Evolutionary conservation across 1,284 basidiomycete species (phyloP).

Genomic region (Naganishia albida): DNA sequence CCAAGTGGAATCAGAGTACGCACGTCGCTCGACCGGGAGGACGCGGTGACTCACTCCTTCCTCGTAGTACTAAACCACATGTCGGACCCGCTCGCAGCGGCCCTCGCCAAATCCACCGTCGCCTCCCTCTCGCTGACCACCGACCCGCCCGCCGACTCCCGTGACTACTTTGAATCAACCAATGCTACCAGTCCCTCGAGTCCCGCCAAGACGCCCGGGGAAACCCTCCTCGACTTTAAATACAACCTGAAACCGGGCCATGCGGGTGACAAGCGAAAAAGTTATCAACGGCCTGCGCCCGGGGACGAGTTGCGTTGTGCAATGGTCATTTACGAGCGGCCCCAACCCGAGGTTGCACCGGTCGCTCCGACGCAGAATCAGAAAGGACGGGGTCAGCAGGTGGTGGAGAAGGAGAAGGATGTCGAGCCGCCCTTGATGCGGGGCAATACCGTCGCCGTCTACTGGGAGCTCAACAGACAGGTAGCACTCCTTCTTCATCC

Average conservation of each 20-base stretch:
- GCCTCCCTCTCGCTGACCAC: slow-evolving; percentile 36
- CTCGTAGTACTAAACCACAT: slow-evolving; percentile 47
- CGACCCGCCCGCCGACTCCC: neutral
- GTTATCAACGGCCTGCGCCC: slow-evolving; percentile 18
- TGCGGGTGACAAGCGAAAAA: neutral
- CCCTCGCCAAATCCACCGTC: slow-evolving; percentile 51
- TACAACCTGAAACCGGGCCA: slow-evolving; percentile 18
- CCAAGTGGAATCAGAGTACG: slow-evolving; percentile 49
- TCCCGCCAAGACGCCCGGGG: slow-evolving; percentile 26
- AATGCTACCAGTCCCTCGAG: slow-evolving; percentile 31
- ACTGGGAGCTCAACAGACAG: slow-evolving; percentile 78
- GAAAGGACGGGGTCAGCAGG: slow-evolving; percentile 19
- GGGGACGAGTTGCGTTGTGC: slow-evolving; percentile 32
- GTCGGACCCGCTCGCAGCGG: slow-evolving; percentile 49
- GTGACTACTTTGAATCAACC: slow-evolving; percentile 17
- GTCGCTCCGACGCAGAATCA: neutral
- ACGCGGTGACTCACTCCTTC: slow-evolving; percentile 9
- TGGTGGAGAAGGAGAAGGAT: slow-evolving; percentile 36
- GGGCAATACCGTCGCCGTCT: slow-evolving; percentile 78
- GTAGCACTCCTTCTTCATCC: slow-evolving; percentile 53
- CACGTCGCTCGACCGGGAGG: slow-evolving; percentile 2
- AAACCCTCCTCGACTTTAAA: slow-evolving; percentile 33
- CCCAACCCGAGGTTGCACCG: neutral
- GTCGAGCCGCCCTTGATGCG: slow-evolving; percentile 60
- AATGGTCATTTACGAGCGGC: slow-evolving; percentile 32